Conservation (phyloP, 148 eudicot genomes). For the Hydrangea macrophylla region DNA sequence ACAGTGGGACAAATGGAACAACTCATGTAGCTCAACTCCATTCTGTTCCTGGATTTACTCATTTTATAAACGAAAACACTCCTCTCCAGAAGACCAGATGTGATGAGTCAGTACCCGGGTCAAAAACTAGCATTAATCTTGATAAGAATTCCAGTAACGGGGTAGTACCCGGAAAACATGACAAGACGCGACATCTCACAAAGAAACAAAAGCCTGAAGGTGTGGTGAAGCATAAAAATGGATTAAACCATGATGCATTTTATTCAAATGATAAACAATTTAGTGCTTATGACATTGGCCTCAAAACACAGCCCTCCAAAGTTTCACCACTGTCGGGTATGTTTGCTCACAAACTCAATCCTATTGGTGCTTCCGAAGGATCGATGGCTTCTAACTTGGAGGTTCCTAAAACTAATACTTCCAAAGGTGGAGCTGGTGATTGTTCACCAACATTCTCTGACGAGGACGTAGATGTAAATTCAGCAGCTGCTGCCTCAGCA, state of each 20-base stretch:
- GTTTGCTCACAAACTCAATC: constrained; percentile 30
- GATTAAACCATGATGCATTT: constrained; percentile 32
- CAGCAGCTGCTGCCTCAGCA: constrained; percentile 77
- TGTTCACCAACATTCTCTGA: constrained; percentile 46
- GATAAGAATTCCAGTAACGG: constrained; percentile 12
- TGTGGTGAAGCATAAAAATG: constrained; percentile 26
- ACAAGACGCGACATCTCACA: constrained; percentile 19
- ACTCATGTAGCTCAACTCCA: constrained; percentile 49
- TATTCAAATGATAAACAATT: constrained; percentile 39
- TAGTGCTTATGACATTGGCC: constrained; percentile 28
- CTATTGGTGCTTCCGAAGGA: constrained; percentile 31
- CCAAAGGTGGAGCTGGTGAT: constrained; percentile 30
- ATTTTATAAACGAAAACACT: constrained; percentile 46
- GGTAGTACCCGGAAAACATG: constrained; percentile 21
- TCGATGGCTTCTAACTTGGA: constrained; percentile 34
- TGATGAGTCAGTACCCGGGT: constrained; percentile 15
- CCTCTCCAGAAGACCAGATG: constrained; percentile 38
- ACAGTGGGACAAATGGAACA: constrained; percentile 42
- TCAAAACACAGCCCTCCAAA: constrained; percentile 45
- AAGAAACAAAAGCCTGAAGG: constrained; percentile 22
- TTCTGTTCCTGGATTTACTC: constrained; percentile 63
- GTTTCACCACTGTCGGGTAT: constrained; percentile 40
- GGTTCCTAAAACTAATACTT: constrained; percentile 30
- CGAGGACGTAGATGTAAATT: constrained; percentile 75
- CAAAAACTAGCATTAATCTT: constrained; percentile 22